Evolutionary conservation across 768 basidiomycete species (phyloP).

Genomic region (Pleurotus ostreatus): DNA sequence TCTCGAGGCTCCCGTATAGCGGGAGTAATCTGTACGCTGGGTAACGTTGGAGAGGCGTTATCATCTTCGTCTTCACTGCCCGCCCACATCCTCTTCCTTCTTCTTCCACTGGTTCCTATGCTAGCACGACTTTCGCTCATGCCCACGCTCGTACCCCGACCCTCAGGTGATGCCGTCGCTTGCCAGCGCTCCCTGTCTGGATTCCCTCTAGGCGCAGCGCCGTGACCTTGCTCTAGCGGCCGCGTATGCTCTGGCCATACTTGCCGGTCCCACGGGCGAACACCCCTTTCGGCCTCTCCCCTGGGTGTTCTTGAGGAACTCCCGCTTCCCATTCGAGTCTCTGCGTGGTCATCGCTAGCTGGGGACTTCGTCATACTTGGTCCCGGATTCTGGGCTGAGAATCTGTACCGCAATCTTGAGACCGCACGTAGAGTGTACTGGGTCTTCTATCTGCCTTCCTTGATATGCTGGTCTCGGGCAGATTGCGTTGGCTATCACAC

Average conservation of each 20-base stretch:
- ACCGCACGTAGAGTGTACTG: not conserved
- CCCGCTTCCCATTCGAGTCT: not conserved
- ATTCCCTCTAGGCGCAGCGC: not conserved
- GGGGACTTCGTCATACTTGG: conserved; percentile 1
- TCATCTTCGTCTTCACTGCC: conserved; percentile 1
- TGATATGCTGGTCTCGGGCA: conserved; percentile 4
- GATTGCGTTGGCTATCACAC: conserved; percentile 7
- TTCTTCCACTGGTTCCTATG: not conserved
- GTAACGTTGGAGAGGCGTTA: not conserved
- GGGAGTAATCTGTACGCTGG: too few species aligned
- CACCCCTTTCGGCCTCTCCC: not conserved
- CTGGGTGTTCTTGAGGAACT: not conserved
- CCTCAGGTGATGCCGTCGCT: not conserved
- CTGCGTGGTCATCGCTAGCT: not conserved
- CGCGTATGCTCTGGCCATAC: not conserved
- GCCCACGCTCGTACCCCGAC: not conserved
- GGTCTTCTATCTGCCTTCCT: conserved; percentile 6
- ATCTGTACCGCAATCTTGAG: not conserved
- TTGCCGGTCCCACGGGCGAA: not conserved
- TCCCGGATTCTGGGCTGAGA: conserved; percentile 1
- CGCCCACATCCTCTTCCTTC: not conserved
- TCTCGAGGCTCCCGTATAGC: too few species aligned
- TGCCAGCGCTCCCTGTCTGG: conserved; percentile 1
- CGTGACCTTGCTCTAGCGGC: not conserved
- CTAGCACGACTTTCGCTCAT: not conserved